A percentile compares a stretch with the other conserved stretches of the same genome.
These are phyloP conservation scores for Leptodermis oblonga DNA, from an alignment of 257 asterid genomes.

Conservation along the genomic window DNA sequence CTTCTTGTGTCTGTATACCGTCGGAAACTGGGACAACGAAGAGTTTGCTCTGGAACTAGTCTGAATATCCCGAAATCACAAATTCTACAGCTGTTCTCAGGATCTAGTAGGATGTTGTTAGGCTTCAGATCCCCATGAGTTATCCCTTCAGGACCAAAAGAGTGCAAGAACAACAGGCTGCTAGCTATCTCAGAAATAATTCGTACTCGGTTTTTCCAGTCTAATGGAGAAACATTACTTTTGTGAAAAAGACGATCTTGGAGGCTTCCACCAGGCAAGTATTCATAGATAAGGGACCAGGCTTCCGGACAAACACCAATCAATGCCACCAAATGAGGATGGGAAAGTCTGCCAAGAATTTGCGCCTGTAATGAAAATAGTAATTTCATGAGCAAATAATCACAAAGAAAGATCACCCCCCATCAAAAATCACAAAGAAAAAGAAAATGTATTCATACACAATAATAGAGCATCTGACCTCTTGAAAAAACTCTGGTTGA, in stretches of 20 bases:
- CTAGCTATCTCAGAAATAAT: slow-evolving; percentile 60
- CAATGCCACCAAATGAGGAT: slow-evolving; percentile 57
- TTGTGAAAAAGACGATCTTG: slow-evolving; percentile 41
- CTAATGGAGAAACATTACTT: slow-evolving; percentile 37
- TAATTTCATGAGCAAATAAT: slow-evolving; percentile 9
- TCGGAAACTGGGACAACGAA: slow-evolving; percentile 65
- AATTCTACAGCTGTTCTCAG: slow-evolving; percentile 49
- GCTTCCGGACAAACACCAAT: slow-evolving; percentile 72
- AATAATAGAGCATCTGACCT: slow-evolving; percentile 28
- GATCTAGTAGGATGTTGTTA: slow-evolving; percentile 60
- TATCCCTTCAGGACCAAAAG: slow-evolving; percentile 35
- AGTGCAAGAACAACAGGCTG: slow-evolving; percentile 63
- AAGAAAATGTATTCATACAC: neutral
- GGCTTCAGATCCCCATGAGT: slow-evolving; percentile 76
- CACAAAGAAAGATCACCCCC: neutral
- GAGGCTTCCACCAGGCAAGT: slow-evolving; percentile 67
- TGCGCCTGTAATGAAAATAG: slow-evolving; percentile 44
- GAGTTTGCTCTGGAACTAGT: slow-evolving; percentile 42
- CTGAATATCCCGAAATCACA: slow-evolving; percentile 55
- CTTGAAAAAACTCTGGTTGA: slow-evolving; percentile 48
- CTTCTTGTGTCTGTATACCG: slow-evolving; percentile 37
- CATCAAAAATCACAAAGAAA: neutral
- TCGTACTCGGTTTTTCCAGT: slow-evolving; percentile 63
- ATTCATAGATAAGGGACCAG: slow-evolving; percentile 66
- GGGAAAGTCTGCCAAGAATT: slow-evolving; percentile 45